A percentile compares a stretch with the other conserved stretches of the same genome.
Evolutionary conservation across 192 early-diverging fungal species (phyloP).

Genomic region (Cladochytrium replicatum): DNA sequence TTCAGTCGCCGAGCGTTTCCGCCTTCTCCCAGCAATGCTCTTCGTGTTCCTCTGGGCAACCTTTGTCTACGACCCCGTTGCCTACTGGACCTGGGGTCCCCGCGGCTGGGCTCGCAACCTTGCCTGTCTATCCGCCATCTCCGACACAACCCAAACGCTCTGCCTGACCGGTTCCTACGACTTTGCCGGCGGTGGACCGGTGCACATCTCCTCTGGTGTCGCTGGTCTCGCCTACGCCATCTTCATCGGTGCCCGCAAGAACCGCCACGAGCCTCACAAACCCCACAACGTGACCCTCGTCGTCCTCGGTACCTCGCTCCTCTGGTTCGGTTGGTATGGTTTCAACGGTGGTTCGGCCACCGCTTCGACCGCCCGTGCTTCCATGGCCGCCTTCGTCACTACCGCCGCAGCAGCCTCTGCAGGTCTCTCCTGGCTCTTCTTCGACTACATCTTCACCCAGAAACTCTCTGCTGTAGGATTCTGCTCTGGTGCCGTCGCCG

Average conservation of each 20-base stretch:
- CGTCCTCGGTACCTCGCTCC: slow-evolving; percentile 64
- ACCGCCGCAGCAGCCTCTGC: slow-evolving; percentile 61
- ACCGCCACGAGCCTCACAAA: slow-evolving; percentile 55
- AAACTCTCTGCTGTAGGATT: slow-evolving; percentile 75
- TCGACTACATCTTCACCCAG: slow-evolving; percentile 59
- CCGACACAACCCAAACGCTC: slow-evolving; percentile 19
- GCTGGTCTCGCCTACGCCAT: slow-evolving; percentile 76
- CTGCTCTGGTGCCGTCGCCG: slow-evolving; percentile 83
- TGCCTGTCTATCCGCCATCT: slow-evolving; percentile 21
- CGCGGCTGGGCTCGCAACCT: slow-evolving; percentile 74
- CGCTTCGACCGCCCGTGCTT: slow-evolving; percentile 58
- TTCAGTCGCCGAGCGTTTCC: slow-evolving; percentile 79
- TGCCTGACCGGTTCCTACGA: slow-evolving; percentile 68
- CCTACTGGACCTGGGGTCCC: slow-evolving; percentile 87
- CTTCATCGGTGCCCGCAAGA: slow-evolving; percentile 68
- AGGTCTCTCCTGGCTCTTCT: slow-evolving; percentile 58
- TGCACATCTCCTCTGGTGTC: slow-evolving; percentile 86
- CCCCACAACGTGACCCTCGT: slow-evolving; percentile 79
- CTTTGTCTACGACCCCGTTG: slow-evolving; percentile 85
- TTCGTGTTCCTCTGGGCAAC: slow-evolving; percentile 91
- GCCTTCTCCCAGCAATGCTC: slow-evolving; percentile 72
- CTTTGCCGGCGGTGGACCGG: slow-evolving; percentile 97
- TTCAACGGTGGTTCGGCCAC: slow-evolving; percentile 81
- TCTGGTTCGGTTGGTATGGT: slow-evolving; percentile 88
- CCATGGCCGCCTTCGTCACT: slow-evolving; percentile 66